Conservation (phyloP, 345 rosid species). For the Pistacia integerrima region DNA sequence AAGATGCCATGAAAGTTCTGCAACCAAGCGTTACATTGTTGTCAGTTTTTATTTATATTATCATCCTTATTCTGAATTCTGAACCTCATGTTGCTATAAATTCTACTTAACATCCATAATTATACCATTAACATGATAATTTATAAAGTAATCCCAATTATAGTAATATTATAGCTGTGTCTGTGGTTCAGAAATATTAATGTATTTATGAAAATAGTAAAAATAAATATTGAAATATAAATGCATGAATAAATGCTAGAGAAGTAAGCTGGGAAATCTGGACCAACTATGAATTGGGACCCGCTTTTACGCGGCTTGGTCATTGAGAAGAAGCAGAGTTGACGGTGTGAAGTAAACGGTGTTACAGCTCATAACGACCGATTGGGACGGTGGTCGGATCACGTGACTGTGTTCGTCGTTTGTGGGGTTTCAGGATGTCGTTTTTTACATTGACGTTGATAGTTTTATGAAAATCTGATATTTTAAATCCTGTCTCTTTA, state of each 20-base stretch:
- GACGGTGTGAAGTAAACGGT: constrained; percentile 32
- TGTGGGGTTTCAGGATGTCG: not conserved
- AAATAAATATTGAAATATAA: too few relatives aligned
- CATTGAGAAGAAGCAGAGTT: constrained; percentile 21
- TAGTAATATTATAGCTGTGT: too few relatives aligned
- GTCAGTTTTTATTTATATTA: not conserved
- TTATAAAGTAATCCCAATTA: too few relatives aligned
- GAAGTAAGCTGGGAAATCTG: constrained; percentile 22
- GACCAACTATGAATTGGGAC: constrained; percentile 35
- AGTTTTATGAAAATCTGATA: too few relatives aligned
- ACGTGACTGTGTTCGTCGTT: not conserved
- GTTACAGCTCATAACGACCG: not conserved
- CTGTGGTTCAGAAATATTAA: too few relatives aligned
- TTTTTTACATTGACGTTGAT: not conserved
- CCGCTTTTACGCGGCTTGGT: constrained; percentile 56
- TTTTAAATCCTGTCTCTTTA: too few relatives aligned
- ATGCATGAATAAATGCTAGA: not conserved
- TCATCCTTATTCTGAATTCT: not conserved
- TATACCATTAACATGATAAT: too few relatives aligned
- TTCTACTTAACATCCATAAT: not conserved
- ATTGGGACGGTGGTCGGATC: not conserved
- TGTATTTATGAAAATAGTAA: too few relatives aligned
- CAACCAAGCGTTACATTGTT: not conserved
- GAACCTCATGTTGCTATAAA: not conserved
- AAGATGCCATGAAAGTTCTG: constrained; percentile 27